Percentiles rank a stretch among this genome's conserved stretches.
phyloP scores from a whole-genome alignment of 106 monocot species.

The Allium sativum region DNA sequence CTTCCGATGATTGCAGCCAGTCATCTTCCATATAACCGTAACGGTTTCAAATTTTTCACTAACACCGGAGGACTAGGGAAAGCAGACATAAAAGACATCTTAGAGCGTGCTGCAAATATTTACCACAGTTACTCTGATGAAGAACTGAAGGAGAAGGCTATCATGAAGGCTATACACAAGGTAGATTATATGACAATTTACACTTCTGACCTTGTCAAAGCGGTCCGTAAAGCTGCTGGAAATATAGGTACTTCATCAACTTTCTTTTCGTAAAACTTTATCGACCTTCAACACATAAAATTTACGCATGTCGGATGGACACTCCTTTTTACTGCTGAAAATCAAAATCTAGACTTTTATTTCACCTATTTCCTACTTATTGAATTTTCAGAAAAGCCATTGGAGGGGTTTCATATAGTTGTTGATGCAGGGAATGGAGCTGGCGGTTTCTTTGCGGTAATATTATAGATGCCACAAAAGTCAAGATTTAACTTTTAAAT shows the following conservation, averaged over 20 bases:
- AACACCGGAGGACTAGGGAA: constrained; percentile 85
- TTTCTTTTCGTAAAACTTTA: background rate
- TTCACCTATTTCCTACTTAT: background rate
- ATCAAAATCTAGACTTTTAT: too few species aligned
- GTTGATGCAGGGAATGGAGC: constrained; percentile 99
- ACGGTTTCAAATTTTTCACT: constrained; percentile 98
- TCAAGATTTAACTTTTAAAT: too few species aligned
- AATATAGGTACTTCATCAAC: constrained; percentile 46
- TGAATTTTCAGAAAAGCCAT: constrained; percentile 61
- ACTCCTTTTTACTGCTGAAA: too few species aligned
- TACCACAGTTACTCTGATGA: constrained; percentile 45
- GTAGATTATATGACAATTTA: constrained; percentile 81
- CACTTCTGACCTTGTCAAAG: constrained; percentile 67
- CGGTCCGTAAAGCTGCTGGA: constrained; percentile 88
- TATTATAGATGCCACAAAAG: background rate
- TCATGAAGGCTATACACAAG: constrained; percentile 24
- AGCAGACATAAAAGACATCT: constrained; percentile 83
- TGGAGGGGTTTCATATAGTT: constrained; percentile 89
- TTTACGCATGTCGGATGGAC: background rate
- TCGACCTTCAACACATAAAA: background rate
- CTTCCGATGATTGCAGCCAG: constrained; percentile 51
- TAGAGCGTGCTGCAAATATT: constrained; percentile 59
- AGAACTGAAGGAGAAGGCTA: constrained; percentile 23
- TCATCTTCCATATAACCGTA: constrained; percentile 97
- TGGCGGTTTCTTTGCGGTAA: constrained; percentile 96